Evolutionary conservation across 495 filamentous ascomycete species (phyloP), one percentile per base, ranked within the genome.

Genomic region (Aspergillus cavernicola): DNA sequence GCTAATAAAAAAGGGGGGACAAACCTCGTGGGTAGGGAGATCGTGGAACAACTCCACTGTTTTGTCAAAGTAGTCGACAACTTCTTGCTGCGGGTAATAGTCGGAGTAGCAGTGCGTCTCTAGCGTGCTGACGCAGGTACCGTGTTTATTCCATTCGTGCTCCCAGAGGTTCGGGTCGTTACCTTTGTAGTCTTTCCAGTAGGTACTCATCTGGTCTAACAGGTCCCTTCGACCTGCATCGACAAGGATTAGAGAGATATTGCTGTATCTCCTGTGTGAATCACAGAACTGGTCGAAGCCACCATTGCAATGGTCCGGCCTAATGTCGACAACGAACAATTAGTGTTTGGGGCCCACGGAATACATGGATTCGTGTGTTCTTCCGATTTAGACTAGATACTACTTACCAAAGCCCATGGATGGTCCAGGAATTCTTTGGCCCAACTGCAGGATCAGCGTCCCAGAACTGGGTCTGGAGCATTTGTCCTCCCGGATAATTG

Each of bases 111-210:
- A 96, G 39, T 69, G 67, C 0, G 90, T 79, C 11, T 85, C 77
- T 2, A 95, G 75, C 2, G 77, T 81, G 56, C 78, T 81, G 48
- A 81, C 72, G 51, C 78, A 81, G 38, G 78, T 81, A 7, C 78
- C 90, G 60, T 96, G 91, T 62, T 93, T 95, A 61, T 80, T 83
- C 87, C 86, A 96, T 63, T 95, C 90, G 59, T 95, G 89, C 60
- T 87, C 70, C 90, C 89, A 95, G 46, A 95, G 76, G 22, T 74
- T 69, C 42, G 83, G 77, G 58, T 88, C 85, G 40, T 83, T 74
- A 24, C 89, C 84, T 39, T 75, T 61, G 59, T 79, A 74, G 60
- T 82, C 80, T 56, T 86, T 84, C 91, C 89, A 95, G 70, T 85
- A 92, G 6, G 76, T 82, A 39, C 85, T 71, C 89, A 95, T 93